Evolutionary conservation across 768 basidiomycete genomes (phyloP).

Genomic region (Tubosaeta sp.): DNA sequence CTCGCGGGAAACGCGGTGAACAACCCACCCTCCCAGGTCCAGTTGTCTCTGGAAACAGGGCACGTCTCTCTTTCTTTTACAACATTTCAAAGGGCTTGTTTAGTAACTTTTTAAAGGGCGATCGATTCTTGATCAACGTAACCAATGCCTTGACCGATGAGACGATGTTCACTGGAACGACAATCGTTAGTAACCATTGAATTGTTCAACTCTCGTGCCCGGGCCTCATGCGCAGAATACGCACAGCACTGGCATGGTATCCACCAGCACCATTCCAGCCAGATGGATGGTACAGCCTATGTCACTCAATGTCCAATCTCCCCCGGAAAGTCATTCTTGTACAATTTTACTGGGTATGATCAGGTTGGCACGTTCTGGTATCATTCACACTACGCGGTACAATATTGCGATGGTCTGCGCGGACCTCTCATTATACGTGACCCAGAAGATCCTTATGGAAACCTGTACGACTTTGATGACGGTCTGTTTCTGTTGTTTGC

Average conservation of each 20-base stretch:
- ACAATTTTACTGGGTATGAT: constrained; percentile 30
- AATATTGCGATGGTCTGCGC: constrained; percentile 40
- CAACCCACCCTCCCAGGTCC: constrained; percentile 35
- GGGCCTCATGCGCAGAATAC: neutral
- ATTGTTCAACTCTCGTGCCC: neutral
- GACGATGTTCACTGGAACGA: constrained; percentile 17
- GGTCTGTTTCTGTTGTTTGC: constrained; percentile 7
- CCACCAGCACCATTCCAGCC: constrained; percentile 19
- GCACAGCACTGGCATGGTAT: constrained; percentile 30
- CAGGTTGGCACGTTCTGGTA: constrained; percentile 41
- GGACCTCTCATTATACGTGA: constrained; percentile 44
- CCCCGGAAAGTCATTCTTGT: constrained; percentile 32
- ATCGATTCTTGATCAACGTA: constrained; percentile 16
- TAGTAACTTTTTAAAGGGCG: constrained; percentile 10
- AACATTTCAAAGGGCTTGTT: too few species aligned
- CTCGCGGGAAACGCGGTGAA: constrained; percentile 26
- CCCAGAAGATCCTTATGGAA: constrained; percentile 20
- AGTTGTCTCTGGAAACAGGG: constrained; percentile 38
- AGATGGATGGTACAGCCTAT: constrained; percentile 31
- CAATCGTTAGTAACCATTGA: constrained; percentile 14
- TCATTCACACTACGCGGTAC: constrained; percentile 20
- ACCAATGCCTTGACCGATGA: constrained; percentile 18
- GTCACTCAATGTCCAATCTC: constrained; percentile 43
- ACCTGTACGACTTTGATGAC: constrained; percentile 19
- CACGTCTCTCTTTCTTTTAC: neutral